Evolutionary conservation across 306 rosid species (phyloP), one percentile per base, ranked within the genome.

Genomic region (Cucumis melo): DNA sequence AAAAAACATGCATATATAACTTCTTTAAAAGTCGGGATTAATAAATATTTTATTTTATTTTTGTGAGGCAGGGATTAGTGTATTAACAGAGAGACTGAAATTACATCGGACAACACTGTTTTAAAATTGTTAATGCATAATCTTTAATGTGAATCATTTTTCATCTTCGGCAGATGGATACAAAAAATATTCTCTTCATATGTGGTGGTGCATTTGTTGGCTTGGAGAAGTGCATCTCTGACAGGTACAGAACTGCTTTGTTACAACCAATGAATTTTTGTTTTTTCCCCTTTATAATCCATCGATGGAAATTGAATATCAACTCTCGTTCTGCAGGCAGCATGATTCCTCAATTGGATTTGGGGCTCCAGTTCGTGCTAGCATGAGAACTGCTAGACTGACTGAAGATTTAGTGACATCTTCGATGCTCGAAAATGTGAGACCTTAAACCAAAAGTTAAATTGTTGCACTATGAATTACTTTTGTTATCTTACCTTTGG

Each of bases 291-390:
- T 24, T 42, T 39, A 46, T 78, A 70, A 24, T 32, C 23, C 39
- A 46, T 34, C 48, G 41, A 24, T 60, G 17, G 50, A 46, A 76
- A 48, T 56, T 5, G 55, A 23, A 72, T 16, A 27, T 10, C 27
- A 32, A 75, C 17, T 17, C 66, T 78, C 32, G 60, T 82, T 80
- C 76, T 81, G 41, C 80, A 90, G 95, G 81, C 78, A 17, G 75
- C 91, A 90, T 82, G 90, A 86, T 82, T 90, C 96, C n/a, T 90
- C 96, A 78, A 90, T 90, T 73, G 92, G 96, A 39, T 88, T 90
- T 82, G 92, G 96, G 80, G 92, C 86, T 34, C 96, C 89, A 21
- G 89, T 90, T 80, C 87, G 88, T 75, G 82, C 89, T 74, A 86
- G 86, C 84, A 85, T 86, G 88, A 85, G 85, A 74, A 74, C 78